Percentiles rank a stretch among this genome's conserved stretches.
Evolutionary conservation across 257 asterid genomes (phyloP).

Genomic region (Solanum sitiens): DNA sequence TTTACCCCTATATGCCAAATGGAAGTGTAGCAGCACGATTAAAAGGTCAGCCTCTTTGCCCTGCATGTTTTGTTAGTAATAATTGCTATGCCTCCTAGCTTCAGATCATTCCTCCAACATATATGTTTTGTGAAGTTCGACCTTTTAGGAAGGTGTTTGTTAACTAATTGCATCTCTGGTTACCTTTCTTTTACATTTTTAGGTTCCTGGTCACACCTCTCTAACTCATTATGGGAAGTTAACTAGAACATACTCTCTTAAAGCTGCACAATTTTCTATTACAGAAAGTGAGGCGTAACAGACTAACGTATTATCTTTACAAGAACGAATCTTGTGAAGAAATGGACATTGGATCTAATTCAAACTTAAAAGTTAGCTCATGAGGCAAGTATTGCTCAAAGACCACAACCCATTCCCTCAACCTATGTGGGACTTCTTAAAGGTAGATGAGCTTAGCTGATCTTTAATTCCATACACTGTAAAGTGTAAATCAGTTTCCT

Average conservation of each 20-base stretch:
- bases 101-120: background rate
- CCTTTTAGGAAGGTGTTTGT: background rate
- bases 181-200: background rate
- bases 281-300: background rate
- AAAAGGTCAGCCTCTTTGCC: constrained; percentile 10
- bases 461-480: background rate
- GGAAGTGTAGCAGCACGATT: constrained; percentile 33
- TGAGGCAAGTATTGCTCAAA: background rate
- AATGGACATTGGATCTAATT: background rate
- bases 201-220: background rate
- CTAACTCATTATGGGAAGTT: background rate
- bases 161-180: background rate
- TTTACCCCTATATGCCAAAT: constrained; percentile 30
- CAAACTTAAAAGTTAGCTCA: background rate
- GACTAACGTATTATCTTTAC: background rate
- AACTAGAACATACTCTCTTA: background rate
- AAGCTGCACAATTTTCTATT: background rate
- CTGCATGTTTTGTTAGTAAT: background rate
- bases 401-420: background rate
- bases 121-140: background rate
- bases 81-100: background rate
- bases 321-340: background rate
- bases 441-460: background rate
- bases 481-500: background rate
- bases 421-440: background rate